These are phyloP conservation scores for Coniochaeta sp. DNA, from an alignment of 2,329 filamentous ascomycete species.

Conservation along the genomic window DNA sequence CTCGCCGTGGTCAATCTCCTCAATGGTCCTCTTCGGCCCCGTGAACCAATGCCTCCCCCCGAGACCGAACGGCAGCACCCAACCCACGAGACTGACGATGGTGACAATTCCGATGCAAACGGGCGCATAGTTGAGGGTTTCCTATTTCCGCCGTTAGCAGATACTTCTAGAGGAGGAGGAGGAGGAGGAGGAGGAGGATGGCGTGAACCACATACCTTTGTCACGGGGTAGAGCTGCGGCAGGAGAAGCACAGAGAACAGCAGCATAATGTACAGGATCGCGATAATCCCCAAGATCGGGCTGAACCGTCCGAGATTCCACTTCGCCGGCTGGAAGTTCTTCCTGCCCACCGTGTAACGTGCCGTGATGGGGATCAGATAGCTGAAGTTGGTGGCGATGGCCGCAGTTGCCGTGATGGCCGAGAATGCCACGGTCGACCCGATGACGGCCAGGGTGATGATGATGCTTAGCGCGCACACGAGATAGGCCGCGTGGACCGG, in stretches of 20 bases:
- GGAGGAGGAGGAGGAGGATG: neutral
- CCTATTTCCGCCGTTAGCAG: conserved; percentile 1
- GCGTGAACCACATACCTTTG: conserved; percentile 5
- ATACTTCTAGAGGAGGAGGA: neutral
- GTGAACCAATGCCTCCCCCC: conserved; percentile 28
- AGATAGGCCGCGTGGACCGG: conserved; percentile 27
- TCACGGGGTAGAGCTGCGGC: conserved; percentile 29
- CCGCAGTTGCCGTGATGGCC: conserved; percentile 28
- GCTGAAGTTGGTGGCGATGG: conserved; percentile 28
- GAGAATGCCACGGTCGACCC: conserved; percentile 27
- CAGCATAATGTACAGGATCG: conserved; percentile 25
- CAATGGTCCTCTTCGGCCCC: conserved; percentile 27
- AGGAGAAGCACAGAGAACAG: conserved; percentile 26
- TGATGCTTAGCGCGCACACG: conserved; percentile 21
- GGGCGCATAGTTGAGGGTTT: conserved; percentile 30
- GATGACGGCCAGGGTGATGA: conserved; percentile 26
- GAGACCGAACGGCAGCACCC: conserved; percentile 24
- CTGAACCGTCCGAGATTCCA: conserved; percentile 23
- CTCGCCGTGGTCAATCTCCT: conserved; percentile 2
- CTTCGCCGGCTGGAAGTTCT: conserved; percentile 22
- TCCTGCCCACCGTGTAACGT: conserved; percentile 26
- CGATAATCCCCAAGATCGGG: conserved; percentile 18
- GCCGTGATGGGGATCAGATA: conserved; percentile 31
- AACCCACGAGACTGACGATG: conserved; percentile 24
- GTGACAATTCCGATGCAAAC: conserved; percentile 28